Evolutionary conservation across 2,329 filamentous ascomycete species (phyloP).

Genomic region (Thelonectria discophora): DNA sequence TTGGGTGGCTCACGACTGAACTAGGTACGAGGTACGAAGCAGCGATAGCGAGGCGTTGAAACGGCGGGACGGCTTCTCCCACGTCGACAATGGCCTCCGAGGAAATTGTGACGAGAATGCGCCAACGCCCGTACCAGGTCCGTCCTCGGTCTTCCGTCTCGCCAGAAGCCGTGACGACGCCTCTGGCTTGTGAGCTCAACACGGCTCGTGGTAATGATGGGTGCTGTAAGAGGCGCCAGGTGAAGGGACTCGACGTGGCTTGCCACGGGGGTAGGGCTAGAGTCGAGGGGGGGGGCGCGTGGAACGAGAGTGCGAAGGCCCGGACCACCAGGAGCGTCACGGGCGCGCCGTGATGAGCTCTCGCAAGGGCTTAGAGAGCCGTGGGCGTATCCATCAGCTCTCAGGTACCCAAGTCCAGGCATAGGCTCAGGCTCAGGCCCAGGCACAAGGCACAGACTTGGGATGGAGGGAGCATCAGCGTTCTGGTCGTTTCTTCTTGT

Average conservation of each 20-base stretch:
- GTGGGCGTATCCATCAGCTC: constrained; percentile 34
- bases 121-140: constrained; percentile 28
- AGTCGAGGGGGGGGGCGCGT: constrained; percentile 25
- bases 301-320: constrained; percentile 28
- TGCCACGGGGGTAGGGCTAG: constrained; percentile 36
- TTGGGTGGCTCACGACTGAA: constrained; percentile 35
- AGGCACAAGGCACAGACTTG: neutral
- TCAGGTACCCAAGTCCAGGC: constrained; percentile 11
- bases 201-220: constrained; percentile 33
- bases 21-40: no score
- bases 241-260: constrained; percentile 42
- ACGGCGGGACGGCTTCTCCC: constrained; percentile 30
- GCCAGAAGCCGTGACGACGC: constrained; percentile 27
- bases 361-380: constrained; percentile 28
- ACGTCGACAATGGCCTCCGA: constrained; percentile 31
- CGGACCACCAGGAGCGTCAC: constrained; percentile 30
- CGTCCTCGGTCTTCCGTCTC: neutral
- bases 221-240: constrained; percentile 30
- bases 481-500: constrained; percentile 23
- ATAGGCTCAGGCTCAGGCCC: no score
- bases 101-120: constrained; percentile 40
- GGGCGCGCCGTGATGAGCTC: constrained; percentile 31
- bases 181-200: constrained; percentile 35
- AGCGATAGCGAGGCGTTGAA: constrained; percentile 2
- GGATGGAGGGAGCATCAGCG: constrained; percentile 18